Percentiles rank a stretch among this genome's conserved stretches.
phyloP scores from a whole-genome alignment of 306 rosid genomes.

The Fagus sylvatica region DNA sequence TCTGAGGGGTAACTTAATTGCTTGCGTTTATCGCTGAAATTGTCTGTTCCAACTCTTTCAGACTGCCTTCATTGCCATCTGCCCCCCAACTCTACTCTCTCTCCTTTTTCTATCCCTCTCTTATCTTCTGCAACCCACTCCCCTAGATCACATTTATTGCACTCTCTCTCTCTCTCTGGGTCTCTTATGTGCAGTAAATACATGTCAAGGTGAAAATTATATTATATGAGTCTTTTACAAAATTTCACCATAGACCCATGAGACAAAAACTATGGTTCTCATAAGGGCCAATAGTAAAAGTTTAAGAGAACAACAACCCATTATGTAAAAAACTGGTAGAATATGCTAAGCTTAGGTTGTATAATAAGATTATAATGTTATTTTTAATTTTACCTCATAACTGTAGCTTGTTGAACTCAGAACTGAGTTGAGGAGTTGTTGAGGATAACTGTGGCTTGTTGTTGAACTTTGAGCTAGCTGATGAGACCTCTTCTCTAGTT shows the following conservation, averaged over 20 bases:
- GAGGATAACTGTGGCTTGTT: neutral
- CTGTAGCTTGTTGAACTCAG: conserved; percentile 23
- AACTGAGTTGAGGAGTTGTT: conserved; percentile 5
- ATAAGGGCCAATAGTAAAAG: conserved; percentile 4
- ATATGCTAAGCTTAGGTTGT: neutral
- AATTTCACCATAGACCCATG: conserved; percentile 9
- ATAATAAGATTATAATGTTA: conserved; percentile 4
- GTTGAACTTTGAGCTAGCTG: conserved; percentile 5
- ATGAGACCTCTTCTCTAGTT: conserved; percentile 10
- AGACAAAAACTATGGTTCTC: neutral
- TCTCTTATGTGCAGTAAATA: neutral
- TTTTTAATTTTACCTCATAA: conserved; percentile 15
- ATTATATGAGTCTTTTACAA: neutral
- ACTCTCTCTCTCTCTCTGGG: neutral
- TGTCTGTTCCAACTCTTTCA: conserved; percentile 18
- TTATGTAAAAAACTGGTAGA: neutral
- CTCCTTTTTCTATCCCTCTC: conserved; percentile 6
- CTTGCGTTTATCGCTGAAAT: conserved; percentile 27
- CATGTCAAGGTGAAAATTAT: neutral
- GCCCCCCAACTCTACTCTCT: conserved; percentile 4
- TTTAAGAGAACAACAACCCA: conserved; percentile 7
- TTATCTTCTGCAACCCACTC: conserved; percentile 37
- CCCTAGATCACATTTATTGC: conserved; percentile 29
- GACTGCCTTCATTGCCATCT: conserved; percentile 27
- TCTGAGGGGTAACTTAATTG: conserved; percentile 23